Conservation (phyloP, 2,329 filamentous ascomycete species). For the Orbilia javanica region DNA sequence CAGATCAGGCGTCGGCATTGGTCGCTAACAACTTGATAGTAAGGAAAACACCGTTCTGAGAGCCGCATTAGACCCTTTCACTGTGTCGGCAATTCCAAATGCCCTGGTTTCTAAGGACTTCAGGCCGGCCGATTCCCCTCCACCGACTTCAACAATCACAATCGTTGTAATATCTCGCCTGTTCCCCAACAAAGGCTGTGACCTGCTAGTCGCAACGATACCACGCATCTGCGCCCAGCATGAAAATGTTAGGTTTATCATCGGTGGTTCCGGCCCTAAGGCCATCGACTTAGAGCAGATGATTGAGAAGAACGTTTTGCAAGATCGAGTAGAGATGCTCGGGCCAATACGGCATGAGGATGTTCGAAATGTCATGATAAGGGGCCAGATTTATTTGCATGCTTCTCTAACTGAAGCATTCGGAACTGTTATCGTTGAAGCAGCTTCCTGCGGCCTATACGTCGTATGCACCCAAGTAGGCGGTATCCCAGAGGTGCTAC, state of each 20-base stretch:
- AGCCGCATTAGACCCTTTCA: conserved; percentile 92
- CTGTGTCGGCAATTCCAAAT: conserved; percentile 98
- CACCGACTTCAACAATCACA: conserved; percentile 78
- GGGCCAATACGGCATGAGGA: conserved; percentile 95
- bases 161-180: conserved; percentile 97
- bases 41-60: conserved; percentile 98
- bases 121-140: conserved; percentile 70
- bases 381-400: conserved; percentile 95
- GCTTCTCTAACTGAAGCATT: conserved; percentile 96
- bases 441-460: conserved; percentile 93
- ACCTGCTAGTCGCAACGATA: conserved; percentile 94
- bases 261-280: conserved; percentile 94
- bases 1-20: neutral
- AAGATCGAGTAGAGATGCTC: conserved; percentile 92
- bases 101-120: conserved; percentile 98
- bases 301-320: conserved; percentile 92
- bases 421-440: conserved; percentile 97
- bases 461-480: conserved; percentile 97
- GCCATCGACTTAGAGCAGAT: conserved; percentile 98
- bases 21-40: conserved; percentile 67
- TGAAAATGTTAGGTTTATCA: conserved; percentile 95
- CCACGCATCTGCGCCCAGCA: conserved; percentile 90
- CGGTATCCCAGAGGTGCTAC: conserved; percentile 95
- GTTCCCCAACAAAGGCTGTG: conserved; percentile 98
- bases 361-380: conserved; percentile 96